Base-by-base conservation (phyloP, 305 asterid species). In the Nicotiana rustica region DNA sequence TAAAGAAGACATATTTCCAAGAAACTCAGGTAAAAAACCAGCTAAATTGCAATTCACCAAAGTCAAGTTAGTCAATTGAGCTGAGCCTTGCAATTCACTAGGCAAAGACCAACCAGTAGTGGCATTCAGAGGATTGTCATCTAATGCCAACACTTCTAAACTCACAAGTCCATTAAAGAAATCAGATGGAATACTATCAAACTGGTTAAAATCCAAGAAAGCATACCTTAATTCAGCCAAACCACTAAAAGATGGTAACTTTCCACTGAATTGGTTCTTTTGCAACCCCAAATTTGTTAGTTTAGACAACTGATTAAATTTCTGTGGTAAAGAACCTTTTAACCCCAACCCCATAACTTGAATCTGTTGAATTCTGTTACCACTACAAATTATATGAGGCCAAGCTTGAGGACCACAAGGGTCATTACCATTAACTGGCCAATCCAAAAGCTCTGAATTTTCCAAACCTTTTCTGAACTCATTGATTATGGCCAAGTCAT, bases 401-500 rank as follows among this genome's bases (percentile, higher is more conserved):
- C 99, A 95, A 9, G 85, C 78, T 35, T 97, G 98, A 61, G 97
- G 91, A n/a, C 98, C 99, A 77, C 99, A 95, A 2, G 98, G 97
- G 90, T 95, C 96, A 82, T 83, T 86, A 70, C 93, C 87, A 80
- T 84, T 88, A n/a, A 77, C 88, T 15, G 97, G 97, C 99, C 99
- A 95, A 9, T 89, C 82, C 78, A 95, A 79, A n/a, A 94, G 95
- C 89, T 95, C 94, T 4, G 90, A 88, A 88, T 94, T 95, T 77
- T 90, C 88, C 80, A 95, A 76, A 21, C 95, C 93, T 60, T 92
- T 84, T 66, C 87, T 88, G 90, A 94, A 91, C 82, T 92, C 89
- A 13, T 85, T 89, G n/a, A 95, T 86, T n/a, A 94, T 80, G 41
- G 95, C 91, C 18, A 91, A 81, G 85, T 95, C 99, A 67, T 79